phyloP scores from a whole-genome alignment of 2,329 filamentous ascomycete species.

The Phaeosphaeriaceae sp. region DNA sequence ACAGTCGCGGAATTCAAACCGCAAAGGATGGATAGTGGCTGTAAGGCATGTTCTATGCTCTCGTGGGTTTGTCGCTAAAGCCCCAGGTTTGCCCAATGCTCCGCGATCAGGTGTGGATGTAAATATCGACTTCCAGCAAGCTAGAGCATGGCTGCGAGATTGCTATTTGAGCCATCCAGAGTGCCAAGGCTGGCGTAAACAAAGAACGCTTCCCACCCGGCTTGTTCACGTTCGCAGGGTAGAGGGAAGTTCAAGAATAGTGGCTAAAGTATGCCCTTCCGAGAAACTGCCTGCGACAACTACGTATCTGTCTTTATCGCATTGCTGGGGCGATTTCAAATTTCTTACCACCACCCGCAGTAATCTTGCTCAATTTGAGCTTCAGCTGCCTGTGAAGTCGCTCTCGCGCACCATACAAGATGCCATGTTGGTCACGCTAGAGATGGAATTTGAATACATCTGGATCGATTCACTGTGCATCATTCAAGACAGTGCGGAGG shows the following conservation, averaged over 20 bases:
- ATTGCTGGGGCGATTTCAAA: constrained; percentile 5
- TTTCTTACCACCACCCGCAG: not conserved
- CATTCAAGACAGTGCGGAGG: constrained; percentile 5
- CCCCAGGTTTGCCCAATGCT: not conserved
- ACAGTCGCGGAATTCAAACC: not conserved
- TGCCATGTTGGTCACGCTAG: not conserved
- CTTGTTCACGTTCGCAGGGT: not conserved
- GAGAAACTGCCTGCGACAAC: not conserved
- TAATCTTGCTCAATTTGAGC: not conserved
- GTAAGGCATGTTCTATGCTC: not conserved
- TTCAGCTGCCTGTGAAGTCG: not conserved
- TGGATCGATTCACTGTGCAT: constrained; percentile 4
- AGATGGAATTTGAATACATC: constrained; percentile 2
- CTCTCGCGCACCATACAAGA: not conserved
- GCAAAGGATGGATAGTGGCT: not conserved
- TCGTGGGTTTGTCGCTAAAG: not conserved
- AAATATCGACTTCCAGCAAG: not conserved
- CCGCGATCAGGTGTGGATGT: not conserved
- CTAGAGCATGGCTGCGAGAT: not conserved
- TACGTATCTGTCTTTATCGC: constrained; percentile 5
- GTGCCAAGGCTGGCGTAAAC: not conserved
- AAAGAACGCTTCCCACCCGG: constrained; percentile 6
- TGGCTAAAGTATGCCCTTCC: not conserved
- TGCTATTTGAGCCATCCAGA: not conserved
- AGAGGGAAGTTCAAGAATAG: too few species aligned